Base-by-base conservation (phyloP, 164 flowering plant species). In the Berberis thunbergii region DNA sequence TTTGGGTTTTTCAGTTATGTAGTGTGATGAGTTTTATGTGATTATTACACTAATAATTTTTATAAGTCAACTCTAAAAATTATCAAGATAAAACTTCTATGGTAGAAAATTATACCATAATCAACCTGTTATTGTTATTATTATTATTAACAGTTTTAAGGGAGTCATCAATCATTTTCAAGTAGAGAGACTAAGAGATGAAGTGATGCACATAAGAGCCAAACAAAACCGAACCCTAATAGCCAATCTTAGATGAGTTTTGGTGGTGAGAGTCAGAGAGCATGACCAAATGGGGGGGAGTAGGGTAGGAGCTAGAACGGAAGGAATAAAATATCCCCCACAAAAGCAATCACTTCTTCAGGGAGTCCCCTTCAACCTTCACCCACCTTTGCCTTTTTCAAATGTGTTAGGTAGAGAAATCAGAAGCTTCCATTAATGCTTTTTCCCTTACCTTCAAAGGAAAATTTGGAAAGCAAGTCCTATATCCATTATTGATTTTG, bases 341-440 rank as follows among this genome's bases (percentile, higher is more conserved):
- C 4, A 64, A 54, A 60, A 53, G 49, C 43, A 52, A 43, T 63
- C 43, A 62, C 46, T 42, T 44, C 42, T 42, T 26, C n/a, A 59
- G 44, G 58, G 54, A 8, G 38, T 61, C 67, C 60, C 76, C 74
- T 79, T 76, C 69, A 69, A 71, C 75, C 43, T 73, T 69, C 67
- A 63, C 70, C 72, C 46, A 64, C 72, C 57, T 66, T 69, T 58
- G 11, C 66, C 67, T 71, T 78, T 81, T 82, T 76, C 76, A 74
- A 76, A 67, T 74, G 76, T 67, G 84, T 83, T 86, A 82, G 91
- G 90, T 85, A 74, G 81, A 76, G 65, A 70, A 73, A 79, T 62
- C 62, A 73, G 90, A 85, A 85, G 84, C 80, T 85, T 85, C 86
- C 76, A 77, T 75, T 78, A 72, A 49, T 61, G 41, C 41, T 38